These are phyloP conservation scores for Selaginella tamariscina DNA, from an alignment of 75 land plant species.

Conservation along the genomic window DNA sequence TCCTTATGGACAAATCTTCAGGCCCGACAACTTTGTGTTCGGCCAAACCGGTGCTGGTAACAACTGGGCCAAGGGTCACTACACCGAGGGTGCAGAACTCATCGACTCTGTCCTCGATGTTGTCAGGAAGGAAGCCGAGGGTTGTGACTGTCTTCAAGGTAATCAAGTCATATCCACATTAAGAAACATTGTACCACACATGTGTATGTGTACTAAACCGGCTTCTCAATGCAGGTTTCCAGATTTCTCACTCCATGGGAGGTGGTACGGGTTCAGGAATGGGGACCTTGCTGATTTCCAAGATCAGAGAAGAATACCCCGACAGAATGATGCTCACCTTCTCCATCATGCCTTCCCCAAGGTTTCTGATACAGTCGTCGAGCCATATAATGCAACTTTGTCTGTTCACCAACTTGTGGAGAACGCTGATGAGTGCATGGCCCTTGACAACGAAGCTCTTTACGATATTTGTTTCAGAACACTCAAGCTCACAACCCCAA, in stretches of 20 bases:
- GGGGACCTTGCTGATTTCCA: constrained; percentile 12
- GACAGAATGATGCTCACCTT: constrained; percentile 10
- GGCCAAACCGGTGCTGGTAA: constrained; percentile 11
- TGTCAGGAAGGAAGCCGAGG: constrained; percentile 12
- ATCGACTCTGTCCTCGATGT: constrained; percentile 11
- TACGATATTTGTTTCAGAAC: constrained; percentile 11
- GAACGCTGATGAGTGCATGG: constrained; percentile 14
- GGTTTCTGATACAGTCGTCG: constrained; percentile 7
- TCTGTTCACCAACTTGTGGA: constrained; percentile 13
- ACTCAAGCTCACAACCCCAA: constrained; percentile 9
- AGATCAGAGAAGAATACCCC: constrained; percentile 12
- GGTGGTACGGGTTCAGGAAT: constrained; percentile 8
- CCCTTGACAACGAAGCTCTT: constrained; percentile 3
- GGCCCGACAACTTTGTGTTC: constrained; percentile 10
- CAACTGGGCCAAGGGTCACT: constrained; percentile 12
- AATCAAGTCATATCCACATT: not conserved
- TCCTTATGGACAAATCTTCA: constrained; percentile 8
- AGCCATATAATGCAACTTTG: constrained; percentile 8
- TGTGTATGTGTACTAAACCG: not conserved
- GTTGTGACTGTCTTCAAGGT: constrained; percentile 13
- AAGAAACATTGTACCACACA: not conserved
- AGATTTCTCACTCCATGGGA: constrained; percentile 10
- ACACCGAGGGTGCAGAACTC: constrained; percentile 11
- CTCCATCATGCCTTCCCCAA: constrained; percentile 7
- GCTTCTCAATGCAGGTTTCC: not conserved